Conservation (phyloP, 176 grass and related monocot genomes). For the Aegilops longissima region DNA sequence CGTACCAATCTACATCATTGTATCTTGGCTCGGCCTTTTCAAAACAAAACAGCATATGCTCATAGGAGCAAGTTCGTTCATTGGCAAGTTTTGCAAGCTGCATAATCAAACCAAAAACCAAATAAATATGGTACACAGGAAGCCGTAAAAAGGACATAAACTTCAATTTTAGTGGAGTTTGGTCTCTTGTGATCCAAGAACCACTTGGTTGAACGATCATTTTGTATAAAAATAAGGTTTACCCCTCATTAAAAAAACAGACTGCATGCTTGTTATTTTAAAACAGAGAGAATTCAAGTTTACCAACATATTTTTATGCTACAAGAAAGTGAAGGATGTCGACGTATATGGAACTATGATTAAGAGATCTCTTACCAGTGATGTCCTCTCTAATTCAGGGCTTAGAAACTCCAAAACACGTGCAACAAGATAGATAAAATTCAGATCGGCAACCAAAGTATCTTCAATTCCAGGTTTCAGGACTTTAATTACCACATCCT, state of each 20-base stretch:
- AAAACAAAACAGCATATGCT: not conserved
- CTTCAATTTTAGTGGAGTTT: conserved; percentile 1
- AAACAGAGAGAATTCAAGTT: not conserved
- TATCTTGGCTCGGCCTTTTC: not conserved
- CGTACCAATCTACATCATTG: not conserved
- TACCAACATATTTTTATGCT: not conserved
- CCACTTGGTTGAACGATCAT: not conserved
- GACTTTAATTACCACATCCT: conserved; percentile 98
- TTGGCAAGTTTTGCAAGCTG: not conserved
- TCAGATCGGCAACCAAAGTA: conserved; percentile 90
- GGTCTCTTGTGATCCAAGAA: not conserved
- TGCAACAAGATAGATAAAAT: conserved; percentile 89
- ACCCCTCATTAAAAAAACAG: not conserved
- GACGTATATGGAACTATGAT: not conserved
- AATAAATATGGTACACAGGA: not conserved
- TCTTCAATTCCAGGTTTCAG: conserved; percentile 96
- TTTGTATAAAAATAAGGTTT: conserved; percentile 6
- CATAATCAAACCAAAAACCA: not conserved
- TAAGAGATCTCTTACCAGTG: conserved; percentile 55
- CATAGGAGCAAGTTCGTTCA: not conserved
- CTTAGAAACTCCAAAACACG: conserved; percentile 91
- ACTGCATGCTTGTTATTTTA: not conserved
- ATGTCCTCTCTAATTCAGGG: conserved; percentile 88
- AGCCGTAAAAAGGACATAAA: not conserved
- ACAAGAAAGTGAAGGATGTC: not conserved